These are phyloP conservation scores for Pseudonectria foliicola DNA, from an alignment of 2,329 filamentous ascomycete genomes.

Conservation along the genomic window DNA sequence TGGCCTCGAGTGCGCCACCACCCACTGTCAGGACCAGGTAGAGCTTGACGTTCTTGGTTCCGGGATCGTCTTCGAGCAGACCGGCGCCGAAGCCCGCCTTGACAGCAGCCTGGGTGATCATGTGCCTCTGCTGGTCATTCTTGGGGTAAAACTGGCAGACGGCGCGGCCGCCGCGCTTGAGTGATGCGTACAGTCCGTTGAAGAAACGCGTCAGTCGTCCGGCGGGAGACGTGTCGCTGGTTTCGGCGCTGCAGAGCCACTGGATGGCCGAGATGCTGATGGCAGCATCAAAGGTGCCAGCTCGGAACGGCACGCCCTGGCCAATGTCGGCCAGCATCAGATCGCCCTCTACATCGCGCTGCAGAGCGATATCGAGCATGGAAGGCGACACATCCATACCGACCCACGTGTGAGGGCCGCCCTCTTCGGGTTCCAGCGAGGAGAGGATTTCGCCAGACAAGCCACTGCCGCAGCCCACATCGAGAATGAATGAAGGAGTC, in stretches of 20 bases:
- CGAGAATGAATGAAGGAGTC: constrained; percentile 79
- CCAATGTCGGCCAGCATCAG: constrained; percentile 92
- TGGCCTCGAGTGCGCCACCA: constrained; percentile 40
- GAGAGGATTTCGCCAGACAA: constrained; percentile 92
- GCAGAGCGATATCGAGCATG: constrained; percentile 95
- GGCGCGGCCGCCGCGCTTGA: constrained; percentile 77
- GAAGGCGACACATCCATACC: constrained; percentile 91
- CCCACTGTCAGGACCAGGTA: constrained; percentile 93
- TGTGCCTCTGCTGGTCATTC: constrained; percentile 81
- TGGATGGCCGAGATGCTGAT: constrained; percentile 95
- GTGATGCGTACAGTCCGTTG: constrained; percentile 77
- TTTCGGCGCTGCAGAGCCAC: constrained; percentile 96
- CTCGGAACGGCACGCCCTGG: constrained; percentile 87
- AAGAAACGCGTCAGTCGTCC: constrained; percentile 82
- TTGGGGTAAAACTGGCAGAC: constrained; percentile 99
- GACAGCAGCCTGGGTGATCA: constrained; percentile 87
- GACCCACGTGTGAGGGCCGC: constrained; percentile 90
- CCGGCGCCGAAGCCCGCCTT: constrained; percentile 93
- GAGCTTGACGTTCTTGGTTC: constrained; percentile 94
- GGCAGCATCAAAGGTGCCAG: constrained; percentile 88
- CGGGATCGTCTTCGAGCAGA: constrained; percentile 88
- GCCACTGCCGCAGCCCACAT: constrained; percentile 93
- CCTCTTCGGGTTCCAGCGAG: constrained; percentile 57
- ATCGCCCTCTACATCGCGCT: constrained; percentile 88
- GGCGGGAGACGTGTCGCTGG: constrained; percentile 71